Conservation (phyloP, 768 basidiomycete genomes). For the Leucosporidium yakuticum region DNA sequence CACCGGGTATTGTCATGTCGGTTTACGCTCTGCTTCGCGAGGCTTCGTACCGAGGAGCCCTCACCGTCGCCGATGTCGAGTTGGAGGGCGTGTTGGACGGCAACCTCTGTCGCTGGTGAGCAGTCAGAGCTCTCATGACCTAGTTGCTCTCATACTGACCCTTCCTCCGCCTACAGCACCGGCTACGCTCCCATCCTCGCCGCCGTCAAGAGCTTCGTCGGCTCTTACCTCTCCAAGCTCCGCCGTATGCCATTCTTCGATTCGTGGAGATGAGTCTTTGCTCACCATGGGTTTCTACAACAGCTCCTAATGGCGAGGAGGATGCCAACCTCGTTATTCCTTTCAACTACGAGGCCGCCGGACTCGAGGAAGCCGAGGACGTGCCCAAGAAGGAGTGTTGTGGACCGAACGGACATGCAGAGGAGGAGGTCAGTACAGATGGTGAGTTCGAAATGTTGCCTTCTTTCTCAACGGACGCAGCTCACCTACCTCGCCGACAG, state of each 20-base stretch:
- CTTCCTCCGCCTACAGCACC: conserved; percentile 19
- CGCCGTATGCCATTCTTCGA: not conserved
- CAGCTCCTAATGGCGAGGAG: conserved; percentile 2
- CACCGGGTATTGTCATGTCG: conserved; percentile 38
- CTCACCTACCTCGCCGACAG: not conserved
- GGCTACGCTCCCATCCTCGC: conserved; percentile 38
- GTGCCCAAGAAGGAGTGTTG: conserved; percentile 7
- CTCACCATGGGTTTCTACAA: not conserved
- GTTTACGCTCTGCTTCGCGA: conserved; percentile 32
- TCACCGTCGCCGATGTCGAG: conserved; percentile 27
- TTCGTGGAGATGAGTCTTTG: not conserved
- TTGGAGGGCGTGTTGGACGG: conserved; percentile 37
- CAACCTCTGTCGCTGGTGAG: conserved; percentile 30
- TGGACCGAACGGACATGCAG: not conserved
- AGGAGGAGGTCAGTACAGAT: not conserved
- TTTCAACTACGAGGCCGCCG: conserved; percentile 20
- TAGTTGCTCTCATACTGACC: not conserved
- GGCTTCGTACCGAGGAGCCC: conserved; percentile 11
- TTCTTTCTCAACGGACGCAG: not conserved
- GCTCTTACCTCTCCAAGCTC: conserved; percentile 19
- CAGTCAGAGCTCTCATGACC: not conserved
- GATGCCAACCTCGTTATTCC: conserved; percentile 29
- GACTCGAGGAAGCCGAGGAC: conserved; percentile 1
- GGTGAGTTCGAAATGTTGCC: too few relatives aligned
- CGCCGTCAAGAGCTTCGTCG: conserved; percentile 37